Evolutionary conservation across 2,329 filamentous ascomycete genomes (phyloP).

Genomic region (Cladosporium sp.): DNA sequence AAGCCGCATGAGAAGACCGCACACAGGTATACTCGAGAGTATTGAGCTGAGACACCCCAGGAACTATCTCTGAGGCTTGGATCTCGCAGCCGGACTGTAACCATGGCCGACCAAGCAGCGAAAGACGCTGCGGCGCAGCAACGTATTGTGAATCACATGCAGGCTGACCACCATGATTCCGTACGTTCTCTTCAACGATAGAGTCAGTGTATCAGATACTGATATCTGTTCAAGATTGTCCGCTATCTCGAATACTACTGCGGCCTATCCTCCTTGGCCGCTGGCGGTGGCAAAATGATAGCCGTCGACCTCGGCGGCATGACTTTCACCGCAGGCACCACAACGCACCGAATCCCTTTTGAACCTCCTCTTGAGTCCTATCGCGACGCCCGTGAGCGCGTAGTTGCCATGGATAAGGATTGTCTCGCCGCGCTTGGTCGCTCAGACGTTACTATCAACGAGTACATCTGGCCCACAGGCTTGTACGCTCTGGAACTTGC

Average conservation of each 20-base stretch:
- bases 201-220: not conserved
- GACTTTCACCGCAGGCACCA: constrained; percentile 52
- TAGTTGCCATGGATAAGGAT: constrained; percentile 68
- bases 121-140: constrained; percentile 49
- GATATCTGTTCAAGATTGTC: constrained; percentile 43
- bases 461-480: constrained; percentile 48
- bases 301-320: constrained; percentile 64
- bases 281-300: constrained; percentile 57
- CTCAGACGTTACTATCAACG: constrained; percentile 52
- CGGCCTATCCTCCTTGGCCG: constrained; percentile 51
- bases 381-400: constrained; percentile 62
- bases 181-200: not conserved
- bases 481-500: constrained; percentile 53
- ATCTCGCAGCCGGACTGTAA: not conserved
- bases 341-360: constrained; percentile 55
- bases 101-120: constrained; percentile 21
- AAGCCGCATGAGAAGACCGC: not conserved
- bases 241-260: constrained; percentile 74
- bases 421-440: constrained; percentile 55
- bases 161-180: constrained; percentile 65
- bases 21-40: too few relatives aligned
- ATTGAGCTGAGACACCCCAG: too few relatives aligned
- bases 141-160: constrained; percentile 80
- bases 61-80: too few relatives aligned
- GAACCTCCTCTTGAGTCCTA: constrained; percentile 66